These are phyloP conservation scores for Pythium plurisporium DNA, from an alignment of 352 stramenopile genomes.

Conservation along the genomic window DNA sequence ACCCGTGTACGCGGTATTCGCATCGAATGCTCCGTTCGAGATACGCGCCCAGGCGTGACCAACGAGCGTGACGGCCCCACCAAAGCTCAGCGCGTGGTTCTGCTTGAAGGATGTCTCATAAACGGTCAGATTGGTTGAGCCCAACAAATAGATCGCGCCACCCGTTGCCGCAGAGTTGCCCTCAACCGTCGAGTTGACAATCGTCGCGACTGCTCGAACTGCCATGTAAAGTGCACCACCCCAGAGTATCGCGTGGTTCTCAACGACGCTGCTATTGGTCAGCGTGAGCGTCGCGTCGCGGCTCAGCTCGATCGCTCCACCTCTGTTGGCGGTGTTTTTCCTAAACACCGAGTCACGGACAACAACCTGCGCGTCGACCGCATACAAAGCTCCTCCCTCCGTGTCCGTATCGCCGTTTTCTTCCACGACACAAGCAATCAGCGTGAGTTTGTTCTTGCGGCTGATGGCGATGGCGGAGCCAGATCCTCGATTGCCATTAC, in stretches of 20 bases:
- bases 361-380: slow-evolving; percentile 31
- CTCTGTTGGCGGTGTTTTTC: slow-evolving; percentile 31
- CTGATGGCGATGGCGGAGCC: slow-evolving; percentile 51
- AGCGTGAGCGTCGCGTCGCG: slow-evolving; percentile 32
- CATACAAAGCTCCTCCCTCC: slow-evolving; percentile 44
- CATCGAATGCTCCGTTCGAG: slow-evolving; percentile 13
- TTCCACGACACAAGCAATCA: slow-evolving; percentile 23
- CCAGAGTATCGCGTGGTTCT: slow-evolving; percentile 32
- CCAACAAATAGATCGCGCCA: slow-evolving; percentile 40
- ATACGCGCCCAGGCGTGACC: slow-evolving; percentile 25
- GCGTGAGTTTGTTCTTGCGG: slow-evolving; percentile 37
- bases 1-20: slow-evolving; percentile 46
- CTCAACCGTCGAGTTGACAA: slow-evolving; percentile 29
- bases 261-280: slow-evolving; percentile 11
- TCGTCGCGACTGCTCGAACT: slow-evolving; percentile 29
- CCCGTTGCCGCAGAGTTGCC: slow-evolving; percentile 43
- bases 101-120: not conserved
- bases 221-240: slow-evolving; percentile 51
- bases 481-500: slow-evolving; percentile 44
- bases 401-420: slow-evolving; percentile 34
- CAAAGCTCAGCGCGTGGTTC: slow-evolving; percentile 43
- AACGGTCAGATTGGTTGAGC: slow-evolving; percentile 29
- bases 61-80: slow-evolving; percentile 33
- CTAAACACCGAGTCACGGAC: slow-evolving; percentile 26
- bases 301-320: slow-evolving; percentile 47